Evolutionary conservation across 805 yeast genomes (phyloP).

Genomic region (Sugiyamaella americana): DNA sequence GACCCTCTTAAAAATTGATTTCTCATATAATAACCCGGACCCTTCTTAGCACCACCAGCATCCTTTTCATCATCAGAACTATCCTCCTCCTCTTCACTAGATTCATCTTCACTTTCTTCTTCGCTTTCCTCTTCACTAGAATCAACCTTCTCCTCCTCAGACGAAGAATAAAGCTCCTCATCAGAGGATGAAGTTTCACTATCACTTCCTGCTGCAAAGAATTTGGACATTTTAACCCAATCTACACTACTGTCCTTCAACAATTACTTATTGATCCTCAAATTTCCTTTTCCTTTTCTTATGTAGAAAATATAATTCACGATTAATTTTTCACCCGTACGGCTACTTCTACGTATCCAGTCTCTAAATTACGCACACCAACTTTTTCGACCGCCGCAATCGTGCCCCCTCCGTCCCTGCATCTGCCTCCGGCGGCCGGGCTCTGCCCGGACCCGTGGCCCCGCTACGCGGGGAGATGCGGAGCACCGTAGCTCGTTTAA

Average conservation of each 20-base stretch:
- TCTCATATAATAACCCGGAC: constrained; percentile 31
- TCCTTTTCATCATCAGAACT: constrained; percentile 32
- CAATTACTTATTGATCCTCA: neutral
- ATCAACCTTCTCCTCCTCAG: constrained; percentile 29
- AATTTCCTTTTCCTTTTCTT: neutral
- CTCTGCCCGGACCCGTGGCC: neutral
- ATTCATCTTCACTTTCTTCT: constrained; percentile 33
- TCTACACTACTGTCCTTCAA: no score
- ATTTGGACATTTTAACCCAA: constrained; percentile 65
- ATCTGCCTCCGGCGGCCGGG: constrained; percentile 1
- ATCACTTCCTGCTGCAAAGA: constrained; percentile 61
- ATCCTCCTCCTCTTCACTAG: constrained; percentile 37
- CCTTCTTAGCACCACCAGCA: constrained; percentile 28
- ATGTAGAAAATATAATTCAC: neutral
- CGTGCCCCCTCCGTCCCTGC: neutral
- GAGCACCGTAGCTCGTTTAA: neutral
- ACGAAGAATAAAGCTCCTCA: constrained; percentile 42
- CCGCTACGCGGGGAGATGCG: neutral
- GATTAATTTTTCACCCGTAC: neutral
- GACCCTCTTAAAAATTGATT: constrained; percentile 33
- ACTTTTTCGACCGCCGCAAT: neutral
- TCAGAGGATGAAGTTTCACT: constrained; percentile 62
- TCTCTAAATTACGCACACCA: neutral
- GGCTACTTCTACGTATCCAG: neutral
- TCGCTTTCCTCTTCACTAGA: constrained; percentile 42